Evolutionary conservation across 2,329 filamentous ascomycete genomes (phyloP).

Genomic region (Microdochium paspali): DNA sequence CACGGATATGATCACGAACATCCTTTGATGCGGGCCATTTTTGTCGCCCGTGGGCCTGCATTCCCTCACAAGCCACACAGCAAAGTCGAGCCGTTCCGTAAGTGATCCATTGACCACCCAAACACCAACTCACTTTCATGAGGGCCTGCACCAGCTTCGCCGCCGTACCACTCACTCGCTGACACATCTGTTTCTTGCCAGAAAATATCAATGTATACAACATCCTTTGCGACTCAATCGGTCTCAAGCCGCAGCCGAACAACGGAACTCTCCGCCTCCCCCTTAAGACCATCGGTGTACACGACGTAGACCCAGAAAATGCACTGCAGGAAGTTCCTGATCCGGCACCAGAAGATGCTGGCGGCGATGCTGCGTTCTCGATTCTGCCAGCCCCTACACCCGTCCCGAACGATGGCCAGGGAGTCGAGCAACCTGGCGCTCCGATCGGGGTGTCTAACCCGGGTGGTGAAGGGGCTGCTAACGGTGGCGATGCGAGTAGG

Average conservation of each 20-base stretch:
- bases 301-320: conserved; percentile 36
- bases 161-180: neutral
- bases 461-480: no score
- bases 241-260: conserved; percentile 64
- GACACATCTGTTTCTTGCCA: conserved; percentile 25
- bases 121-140: no score
- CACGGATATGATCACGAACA: conserved; percentile 95
- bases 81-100: conserved; percentile 72
- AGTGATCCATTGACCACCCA: no score
- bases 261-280: conserved; percentile 80
- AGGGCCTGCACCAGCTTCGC: no score
- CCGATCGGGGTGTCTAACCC: conserved; percentile 5
- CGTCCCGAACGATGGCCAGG: neutral
- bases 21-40: conserved; percentile 92
- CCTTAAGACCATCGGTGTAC: conserved; percentile 52
- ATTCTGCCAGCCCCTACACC: conserved; percentile 8
- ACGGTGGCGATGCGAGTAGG: neutral
- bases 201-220: conserved; percentile 96
- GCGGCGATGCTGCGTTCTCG: conserved; percentile 3
- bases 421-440: conserved; percentile 2
- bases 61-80: conserved; percentile 83
- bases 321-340: neutral
- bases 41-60: conserved; percentile 82
- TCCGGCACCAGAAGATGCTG: neutral
- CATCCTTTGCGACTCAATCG: conserved; percentile 81